Percentiles rank a stretch among this genome's conserved stretches.
Conservation (phyloP, 2,329 filamentous ascomycete genomes). For the Trichoderma guizhouense region DNA sequence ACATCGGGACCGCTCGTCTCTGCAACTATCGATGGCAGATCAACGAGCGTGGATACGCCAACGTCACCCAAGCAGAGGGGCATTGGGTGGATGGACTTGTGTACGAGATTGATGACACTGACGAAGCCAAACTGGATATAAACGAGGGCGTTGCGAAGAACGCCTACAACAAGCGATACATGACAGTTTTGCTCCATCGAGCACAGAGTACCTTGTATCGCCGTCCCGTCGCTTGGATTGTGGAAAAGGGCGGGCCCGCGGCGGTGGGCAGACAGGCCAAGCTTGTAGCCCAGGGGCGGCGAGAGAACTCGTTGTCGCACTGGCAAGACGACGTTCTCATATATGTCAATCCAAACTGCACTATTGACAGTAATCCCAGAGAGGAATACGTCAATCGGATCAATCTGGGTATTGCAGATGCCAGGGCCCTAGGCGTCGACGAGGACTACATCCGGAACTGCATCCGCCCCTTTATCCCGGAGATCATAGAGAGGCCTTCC, state of each 20-base stretch:
- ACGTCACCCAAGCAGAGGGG: slow-evolving; percentile 35
- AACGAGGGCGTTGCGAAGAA: slow-evolving; percentile 40
- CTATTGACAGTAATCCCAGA: slow-evolving; percentile 34
- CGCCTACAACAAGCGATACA: slow-evolving; percentile 37
- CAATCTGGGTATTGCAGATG: slow-evolving; percentile 37
- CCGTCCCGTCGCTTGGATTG: slow-evolving; percentile 37
- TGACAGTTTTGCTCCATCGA: slow-evolving; percentile 33
- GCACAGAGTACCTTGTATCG: slow-evolving; percentile 35
- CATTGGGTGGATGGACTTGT: slow-evolving; percentile 41
- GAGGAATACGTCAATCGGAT: slow-evolving; percentile 42
- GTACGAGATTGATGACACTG: slow-evolving; percentile 37
- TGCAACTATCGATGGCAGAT: slow-evolving; percentile 43
- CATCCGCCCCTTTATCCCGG: slow-evolving; percentile 37
- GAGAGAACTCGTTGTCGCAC: slow-evolving; percentile 23
- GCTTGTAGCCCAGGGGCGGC: slow-evolving; percentile 18
- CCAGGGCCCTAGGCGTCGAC: slow-evolving; percentile 34
- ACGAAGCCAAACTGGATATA: slow-evolving; percentile 39
- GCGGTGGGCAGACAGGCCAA: slow-evolving; percentile 27
- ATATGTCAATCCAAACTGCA: slow-evolving; percentile 36
- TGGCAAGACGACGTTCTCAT: slow-evolving; percentile 36
- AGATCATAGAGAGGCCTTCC: slow-evolving; percentile 1
- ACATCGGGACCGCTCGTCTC: slow-evolving; percentile 39
- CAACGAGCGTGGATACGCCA: slow-evolving; percentile 46
- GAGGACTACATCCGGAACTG: slow-evolving; percentile 37
- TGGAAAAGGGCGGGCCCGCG: slow-evolving; percentile 34